These are phyloP conservation scores for Kodamaea sp. DNA, from an alignment of 1,139 yeast species.

Conservation along the genomic window DNA sequence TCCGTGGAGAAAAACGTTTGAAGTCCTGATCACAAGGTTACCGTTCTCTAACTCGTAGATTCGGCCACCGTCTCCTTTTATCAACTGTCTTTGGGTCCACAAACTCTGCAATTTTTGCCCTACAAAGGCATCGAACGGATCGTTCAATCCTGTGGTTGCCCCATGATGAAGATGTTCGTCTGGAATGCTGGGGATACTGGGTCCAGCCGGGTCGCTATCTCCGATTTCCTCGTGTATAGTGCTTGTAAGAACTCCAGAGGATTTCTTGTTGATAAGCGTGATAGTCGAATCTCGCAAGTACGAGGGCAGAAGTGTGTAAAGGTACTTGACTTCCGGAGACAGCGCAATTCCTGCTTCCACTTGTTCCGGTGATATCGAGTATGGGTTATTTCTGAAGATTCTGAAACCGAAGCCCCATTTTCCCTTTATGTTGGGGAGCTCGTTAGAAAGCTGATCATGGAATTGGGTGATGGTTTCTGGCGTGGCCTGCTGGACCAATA, in stretches of 20 bases:
- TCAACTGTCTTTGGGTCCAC: conserved; percentile 72
- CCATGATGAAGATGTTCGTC: conserved; percentile 42
- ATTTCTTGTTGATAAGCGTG: conserved; percentile 52
- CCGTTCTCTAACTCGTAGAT: conserved; percentile 56
- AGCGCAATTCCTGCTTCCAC: conserved; percentile 21
- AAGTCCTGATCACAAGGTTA: conserved; percentile 53
- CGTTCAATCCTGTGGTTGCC: conserved; percentile 51
- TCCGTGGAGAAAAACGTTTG: conserved; percentile 75
- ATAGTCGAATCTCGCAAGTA: conserved; percentile 51
- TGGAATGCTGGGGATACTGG: conserved; percentile 31
- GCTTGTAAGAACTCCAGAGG: conserved; percentile 47
- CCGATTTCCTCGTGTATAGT: conserved; percentile 38
- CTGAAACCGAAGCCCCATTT: conserved; percentile 67
- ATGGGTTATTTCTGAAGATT: conserved; percentile 62
- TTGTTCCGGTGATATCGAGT: conserved; percentile 44
- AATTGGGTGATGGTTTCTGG: conserved; percentile 67
- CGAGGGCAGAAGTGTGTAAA: conserved; percentile 59
- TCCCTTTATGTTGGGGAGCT: conserved; percentile 58
- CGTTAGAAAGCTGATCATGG: conserved; percentile 67
- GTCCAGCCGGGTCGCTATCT: conserved; percentile 19
- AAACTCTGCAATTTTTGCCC: conserved; percentile 64
- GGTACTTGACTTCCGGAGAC: conserved; percentile 45
- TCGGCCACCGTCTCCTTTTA: conserved; percentile 77
- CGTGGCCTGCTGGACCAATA: conserved; percentile 55
- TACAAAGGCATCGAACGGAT: conserved; percentile 49